Evolutionary conservation across 169 alveolate genomes (phyloP).

Genomic region (Plasmodium chabaudi): DNA sequence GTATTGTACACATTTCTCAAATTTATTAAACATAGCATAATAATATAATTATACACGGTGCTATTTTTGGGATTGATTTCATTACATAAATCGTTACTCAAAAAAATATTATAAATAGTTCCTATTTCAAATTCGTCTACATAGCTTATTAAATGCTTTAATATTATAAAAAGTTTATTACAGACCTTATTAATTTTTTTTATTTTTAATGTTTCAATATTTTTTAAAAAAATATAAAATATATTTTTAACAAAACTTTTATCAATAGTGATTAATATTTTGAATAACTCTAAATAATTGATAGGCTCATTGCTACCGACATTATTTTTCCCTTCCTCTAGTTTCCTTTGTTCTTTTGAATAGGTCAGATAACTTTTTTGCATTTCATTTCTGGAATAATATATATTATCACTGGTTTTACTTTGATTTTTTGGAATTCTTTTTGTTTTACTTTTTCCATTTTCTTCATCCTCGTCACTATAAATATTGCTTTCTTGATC

Average conservation of each 20-base stretch:
- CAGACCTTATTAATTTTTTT: slow-evolving; percentile 8
- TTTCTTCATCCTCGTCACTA: no score
- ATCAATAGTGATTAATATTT: slow-evolving; percentile 66
- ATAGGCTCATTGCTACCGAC: slow-evolving; percentile 1
- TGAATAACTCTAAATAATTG: slow-evolving; percentile 37
- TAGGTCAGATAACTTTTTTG: slow-evolving; percentile 63
- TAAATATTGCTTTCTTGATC: background rate
- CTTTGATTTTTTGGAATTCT: no score
- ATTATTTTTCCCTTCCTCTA: background rate
- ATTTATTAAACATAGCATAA: slow-evolving; percentile 50
- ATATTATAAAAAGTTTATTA: slow-evolving; percentile 20
- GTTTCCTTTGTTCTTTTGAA: slow-evolving; percentile 41
- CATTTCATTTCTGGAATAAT: slow-evolving; percentile 7
- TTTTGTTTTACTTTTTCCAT: background rate
- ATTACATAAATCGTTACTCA: slow-evolving; percentile 42
- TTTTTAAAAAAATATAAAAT: slow-evolving; percentile 68
- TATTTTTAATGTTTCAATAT: slow-evolving; percentile 18
- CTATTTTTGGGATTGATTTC: slow-evolving; percentile 1
- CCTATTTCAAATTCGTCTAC: slow-evolving; percentile 67
- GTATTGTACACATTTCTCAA: slow-evolving; percentile 60
- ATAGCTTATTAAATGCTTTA: slow-evolving; percentile 45
- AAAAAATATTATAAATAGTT: slow-evolving; percentile 39
- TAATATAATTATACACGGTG: slow-evolving; percentile 12
- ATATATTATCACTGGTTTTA: background rate
- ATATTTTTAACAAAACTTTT: slow-evolving; percentile 75